Base-by-base conservation (phyloP, 495 filamentous ascomycete genomes). In the Stereocaulon alpinum region DNA sequence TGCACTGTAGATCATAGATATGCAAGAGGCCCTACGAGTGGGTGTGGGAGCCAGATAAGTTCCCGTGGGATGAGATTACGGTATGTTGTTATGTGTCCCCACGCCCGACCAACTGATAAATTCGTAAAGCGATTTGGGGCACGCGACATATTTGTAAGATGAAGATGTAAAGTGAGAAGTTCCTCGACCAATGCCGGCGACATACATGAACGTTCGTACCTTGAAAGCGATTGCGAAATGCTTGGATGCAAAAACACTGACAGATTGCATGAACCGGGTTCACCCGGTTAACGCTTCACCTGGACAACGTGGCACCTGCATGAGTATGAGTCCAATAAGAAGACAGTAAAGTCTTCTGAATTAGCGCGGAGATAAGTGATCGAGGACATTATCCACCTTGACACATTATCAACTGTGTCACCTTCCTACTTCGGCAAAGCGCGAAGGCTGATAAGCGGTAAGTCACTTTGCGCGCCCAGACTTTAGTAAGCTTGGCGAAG, bases 41-140 rank as follows among this genome's bases (percentile, higher is more conserved):
- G n/a, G 30, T 34, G 24, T 34, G 49, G 29, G 30, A n/a, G 18
- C 27, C 30, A 37, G 49, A 51, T 51, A 51, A 52, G 49, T 18
- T 52, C 27, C 49, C 49, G 49, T 52, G 27, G 29, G 34, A 10
- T 37, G 49, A 17, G 29, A 52, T 52, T 52, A 52, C 49, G 29
- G 49, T 52, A 52, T 18, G 12, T 34, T 37, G 15, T 52, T 52
- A 52, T 29, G 32, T 11, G 27, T 29, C 9, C 3, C 6, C 34
- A 18, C n/a, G 12, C 2, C 49, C 49, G 34, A 32, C 34, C 49
- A 20, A 32, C n/a, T 18, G 6, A 32, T 10, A 32, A 17, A n/a
- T 30, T 9, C 10, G 9, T 30, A 15, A 0, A 50, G 15, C 2
- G n/a, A 32, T 18, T 18, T 4, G 18, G 20, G 30, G 27, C 49